Evolutionary conservation across 768 basidiomycete species (phyloP).

Genomic region (Psilocybe tampanensis): DNA sequence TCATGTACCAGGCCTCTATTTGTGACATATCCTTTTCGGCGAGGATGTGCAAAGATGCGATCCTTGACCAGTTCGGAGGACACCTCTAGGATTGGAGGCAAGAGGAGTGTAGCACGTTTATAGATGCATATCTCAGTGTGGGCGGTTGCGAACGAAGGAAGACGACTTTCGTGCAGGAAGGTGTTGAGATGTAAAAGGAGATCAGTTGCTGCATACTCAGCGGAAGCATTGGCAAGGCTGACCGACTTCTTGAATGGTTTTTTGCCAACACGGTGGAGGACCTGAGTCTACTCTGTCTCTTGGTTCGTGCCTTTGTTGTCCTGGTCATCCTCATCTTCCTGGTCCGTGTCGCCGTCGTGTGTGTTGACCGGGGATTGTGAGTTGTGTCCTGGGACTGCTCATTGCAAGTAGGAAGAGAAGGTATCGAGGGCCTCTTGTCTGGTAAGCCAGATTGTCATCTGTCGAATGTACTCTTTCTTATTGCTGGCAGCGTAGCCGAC

Average conservation of each 20-base stretch:
- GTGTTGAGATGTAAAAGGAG: neutral
- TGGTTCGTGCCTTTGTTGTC: neutral
- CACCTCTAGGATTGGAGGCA: neutral
- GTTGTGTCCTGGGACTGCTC: conserved; percentile 20
- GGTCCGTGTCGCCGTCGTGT: conserved; percentile 7
- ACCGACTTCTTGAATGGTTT: neutral
- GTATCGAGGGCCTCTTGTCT: conserved; percentile 34
- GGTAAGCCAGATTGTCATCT: conserved; percentile 42
- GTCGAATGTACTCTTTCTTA: conserved; percentile 27
- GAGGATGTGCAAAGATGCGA: neutral
- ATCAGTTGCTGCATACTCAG: neutral
- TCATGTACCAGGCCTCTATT: conserved; percentile 4
- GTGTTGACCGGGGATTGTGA: neutral
- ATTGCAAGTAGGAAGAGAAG: conserved; percentile 26
- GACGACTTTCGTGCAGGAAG: neutral
- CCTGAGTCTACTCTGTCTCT: neutral
- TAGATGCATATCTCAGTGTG: neutral
- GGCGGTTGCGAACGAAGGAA: neutral
- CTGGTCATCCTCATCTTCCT: neutral
- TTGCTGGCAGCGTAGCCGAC: conserved; percentile 30
- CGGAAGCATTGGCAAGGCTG: neutral
- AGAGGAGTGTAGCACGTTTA: neutral
- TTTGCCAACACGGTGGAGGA: neutral
- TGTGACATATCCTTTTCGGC: neutral
- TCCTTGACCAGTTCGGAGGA: neutral